phyloP scores from a whole-genome alignment of 176 grass and related monocot genomes.

The Alloteropsis semialata region DNA sequence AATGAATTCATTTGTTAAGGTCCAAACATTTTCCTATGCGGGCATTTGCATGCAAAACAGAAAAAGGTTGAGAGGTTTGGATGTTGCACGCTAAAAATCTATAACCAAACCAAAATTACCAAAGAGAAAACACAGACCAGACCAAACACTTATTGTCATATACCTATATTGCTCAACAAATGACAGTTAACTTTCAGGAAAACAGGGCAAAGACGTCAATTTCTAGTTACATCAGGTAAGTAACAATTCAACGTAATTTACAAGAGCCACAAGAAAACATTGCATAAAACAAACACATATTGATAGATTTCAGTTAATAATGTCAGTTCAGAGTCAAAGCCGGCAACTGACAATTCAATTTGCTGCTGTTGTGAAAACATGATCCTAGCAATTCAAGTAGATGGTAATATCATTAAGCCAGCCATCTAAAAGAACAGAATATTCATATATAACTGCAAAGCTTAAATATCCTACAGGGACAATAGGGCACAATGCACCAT shows the following conservation, averaged over 20 bases:
- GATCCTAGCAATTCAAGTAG: background rate
- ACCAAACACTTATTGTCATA: background rate
- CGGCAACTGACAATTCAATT: no score
- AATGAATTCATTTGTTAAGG: background rate
- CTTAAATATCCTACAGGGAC: no score
- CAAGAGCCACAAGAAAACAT: no score
- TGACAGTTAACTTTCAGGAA: background rate
- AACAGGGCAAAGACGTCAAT: background rate
- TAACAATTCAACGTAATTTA: background rate
- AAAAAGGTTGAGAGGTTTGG: background rate
- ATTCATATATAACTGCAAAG: no score
- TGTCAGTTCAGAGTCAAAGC: no score
- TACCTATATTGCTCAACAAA: background rate
- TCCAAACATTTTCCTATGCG: background rate
- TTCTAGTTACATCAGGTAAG: background rate
- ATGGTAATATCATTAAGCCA: conserved; percentile 5
- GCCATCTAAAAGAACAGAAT: no score
- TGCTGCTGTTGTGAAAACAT: background rate
- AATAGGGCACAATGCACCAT: no score
- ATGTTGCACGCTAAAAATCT: background rate
- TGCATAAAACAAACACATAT: no score
- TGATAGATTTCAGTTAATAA: no score
- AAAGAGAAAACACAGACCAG: background rate
- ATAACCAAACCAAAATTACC: background rate
- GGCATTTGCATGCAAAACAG: background rate